Evolutionary conservation across 1,284 basidiomycete genomes (phyloP), one percentile per base, ranked within the genome.

Genomic region (Heimioporus retisporus): DNA sequence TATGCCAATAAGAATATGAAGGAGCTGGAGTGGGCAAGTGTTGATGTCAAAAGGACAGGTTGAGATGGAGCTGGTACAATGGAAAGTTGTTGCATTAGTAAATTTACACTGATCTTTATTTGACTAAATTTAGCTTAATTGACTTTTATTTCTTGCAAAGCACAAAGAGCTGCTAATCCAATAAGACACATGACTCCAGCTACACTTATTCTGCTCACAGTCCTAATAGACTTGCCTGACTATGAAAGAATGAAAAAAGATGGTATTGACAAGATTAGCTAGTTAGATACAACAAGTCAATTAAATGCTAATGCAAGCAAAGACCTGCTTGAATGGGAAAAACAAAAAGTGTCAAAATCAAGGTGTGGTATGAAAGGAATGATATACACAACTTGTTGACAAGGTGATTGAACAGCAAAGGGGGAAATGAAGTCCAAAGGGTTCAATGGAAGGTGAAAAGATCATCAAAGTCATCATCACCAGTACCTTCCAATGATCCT

Each of bases 211-310:
- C 28, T 28, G 28, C 28, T 28, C 28, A 28, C 35, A 5, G 8
- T 57, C 42, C 43, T 25, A 57, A 43, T 57, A 16, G 43, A 16
- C 55, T 57, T 19, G 42, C n/a, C 16, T 25, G n/a, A 57, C 55
- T 57, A 21, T 15, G 23, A 31, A 57, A 43, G 15, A 21, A 43
- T 28, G 28, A 57, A 6, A 14, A 25, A 57, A 43, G 19, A 43
- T 57, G 55, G 55, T 40, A 57, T 57, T 43, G 25, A n/a, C 40
- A 57, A 43, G 10, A 57, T 57, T 43, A 43, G 55, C 40, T 40
- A 57, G 55, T 57, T 57, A 57, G 55, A 43, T 57, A 57, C 40
- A 57, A 57, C 40, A 44, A n/a, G 10, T 21, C 28, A 25, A 57
- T 43, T 43, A 43, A 23, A 14, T 57, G 23, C 23, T 14, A n/a